A percentile compares a stretch with the other conserved stretches of the same genome.
These are phyloP conservation scores for Fragaria iinumae DNA, from an alignment of 306 rosid genomes.

Conservation along the genomic window DNA sequence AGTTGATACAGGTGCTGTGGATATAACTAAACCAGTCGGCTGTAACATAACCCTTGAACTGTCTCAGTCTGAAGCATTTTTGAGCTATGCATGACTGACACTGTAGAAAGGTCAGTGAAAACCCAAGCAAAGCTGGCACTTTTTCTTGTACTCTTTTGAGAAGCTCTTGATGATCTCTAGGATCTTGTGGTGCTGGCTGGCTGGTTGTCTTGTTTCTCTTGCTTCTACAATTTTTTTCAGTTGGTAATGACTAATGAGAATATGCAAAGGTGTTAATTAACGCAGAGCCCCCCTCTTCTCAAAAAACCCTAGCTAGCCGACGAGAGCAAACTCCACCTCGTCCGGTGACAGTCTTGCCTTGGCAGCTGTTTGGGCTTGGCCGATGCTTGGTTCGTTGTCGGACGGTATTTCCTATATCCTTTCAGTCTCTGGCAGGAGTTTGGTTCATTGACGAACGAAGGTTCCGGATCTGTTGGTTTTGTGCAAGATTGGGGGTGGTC, in stretches of 20 bases:
- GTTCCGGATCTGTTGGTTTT: too few relatives aligned
- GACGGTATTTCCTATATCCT: too few relatives aligned
- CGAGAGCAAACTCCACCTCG: too few relatives aligned
- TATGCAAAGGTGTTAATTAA: too few relatives aligned
- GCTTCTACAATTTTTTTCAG: background rate
- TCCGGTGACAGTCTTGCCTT: too few relatives aligned
- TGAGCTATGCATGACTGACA: background rate
- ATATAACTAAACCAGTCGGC: background rate
- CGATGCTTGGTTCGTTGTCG: too few relatives aligned
- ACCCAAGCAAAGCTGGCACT: slow-evolving; percentile 11
- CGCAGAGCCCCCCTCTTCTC: too few relatives aligned
- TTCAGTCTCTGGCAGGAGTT: too few relatives aligned
- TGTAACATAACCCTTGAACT: background rate
- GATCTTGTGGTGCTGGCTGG: slow-evolving; percentile 5
- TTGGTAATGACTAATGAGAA: background rate
- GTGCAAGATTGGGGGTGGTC: too few relatives aligned
- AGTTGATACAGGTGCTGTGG: slow-evolving; percentile 13
- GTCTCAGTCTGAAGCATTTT: slow-evolving; percentile 13
- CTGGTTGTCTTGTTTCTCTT: background rate
- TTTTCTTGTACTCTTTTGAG: background rate
- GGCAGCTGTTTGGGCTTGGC: too few relatives aligned
- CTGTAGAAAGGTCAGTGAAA: background rate
- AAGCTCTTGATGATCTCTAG: background rate
- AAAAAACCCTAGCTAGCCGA: too few relatives aligned
- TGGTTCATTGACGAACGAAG: too few relatives aligned